Conservation (phyloP, 192 early-diverging fungal species). For the Tieghemiomyces parasiticus region DNA sequence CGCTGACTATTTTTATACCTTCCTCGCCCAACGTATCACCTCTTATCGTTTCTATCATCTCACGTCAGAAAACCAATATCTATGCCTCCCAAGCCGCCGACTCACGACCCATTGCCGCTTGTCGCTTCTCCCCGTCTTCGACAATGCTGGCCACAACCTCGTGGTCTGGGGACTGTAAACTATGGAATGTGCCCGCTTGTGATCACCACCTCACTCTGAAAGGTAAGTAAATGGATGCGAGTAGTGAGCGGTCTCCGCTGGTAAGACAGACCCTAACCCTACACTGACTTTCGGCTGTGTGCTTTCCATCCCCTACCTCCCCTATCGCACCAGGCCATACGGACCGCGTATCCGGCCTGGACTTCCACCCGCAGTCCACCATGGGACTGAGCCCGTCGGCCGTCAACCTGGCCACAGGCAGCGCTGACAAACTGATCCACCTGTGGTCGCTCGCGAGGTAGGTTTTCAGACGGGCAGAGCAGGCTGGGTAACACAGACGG, state of each 20-base stretch:
- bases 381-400: slow-evolving; percentile 31
- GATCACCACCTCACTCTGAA: slow-evolving; percentile 35
- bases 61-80: slow-evolving; percentile 39
- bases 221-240: slow-evolving; percentile 21
- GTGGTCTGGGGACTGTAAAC: slow-evolving; percentile 70
- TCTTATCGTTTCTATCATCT: no score
- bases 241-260: no score
- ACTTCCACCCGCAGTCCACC: slow-evolving; percentile 73
- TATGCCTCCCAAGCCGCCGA: slow-evolving; percentile 79
- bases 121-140: slow-evolving; percentile 68
- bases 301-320: no score
- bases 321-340: slow-evolving; percentile 78
- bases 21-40: no score
- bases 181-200: slow-evolving; percentile 76
- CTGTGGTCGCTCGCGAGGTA: slow-evolving; percentile 77
- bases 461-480: no score
- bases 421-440: slow-evolving; percentile 58
- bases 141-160: slow-evolving; percentile 60
- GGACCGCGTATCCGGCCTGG: slow-evolving; percentile 77
- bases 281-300: no score
- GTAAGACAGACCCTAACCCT: no score
- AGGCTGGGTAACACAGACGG: no score
- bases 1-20: no score
- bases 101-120: slow-evolving; percentile 65
- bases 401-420: slow-evolving; percentile 72